Conservation (phyloP, 306 rosid species). For the Prunus campanulata region DNA sequence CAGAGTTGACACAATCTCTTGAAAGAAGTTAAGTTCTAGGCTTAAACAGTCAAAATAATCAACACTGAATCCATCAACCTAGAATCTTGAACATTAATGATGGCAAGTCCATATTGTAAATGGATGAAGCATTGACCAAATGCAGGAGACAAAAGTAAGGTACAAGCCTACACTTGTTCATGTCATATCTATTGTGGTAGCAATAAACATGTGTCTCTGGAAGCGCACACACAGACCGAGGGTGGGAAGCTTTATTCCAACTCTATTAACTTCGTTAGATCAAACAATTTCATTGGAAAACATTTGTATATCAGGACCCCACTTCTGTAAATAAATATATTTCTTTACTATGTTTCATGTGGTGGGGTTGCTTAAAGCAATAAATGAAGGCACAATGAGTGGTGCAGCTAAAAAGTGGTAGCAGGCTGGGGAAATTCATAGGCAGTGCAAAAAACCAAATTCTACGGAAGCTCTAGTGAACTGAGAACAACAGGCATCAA, state of each 20-base stretch:
- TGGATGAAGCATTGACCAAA: background rate
- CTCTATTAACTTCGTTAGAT: background rate
- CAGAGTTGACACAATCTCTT: background rate
- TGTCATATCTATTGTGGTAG: background rate
- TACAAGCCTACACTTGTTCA: background rate
- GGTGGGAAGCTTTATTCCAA: background rate
- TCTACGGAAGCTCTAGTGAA: background rate
- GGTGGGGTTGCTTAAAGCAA: background rate
- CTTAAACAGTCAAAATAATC: background rate
- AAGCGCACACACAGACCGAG: background rate
- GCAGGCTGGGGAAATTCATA: background rate
- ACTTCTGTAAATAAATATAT: background rate
- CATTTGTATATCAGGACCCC: background rate
- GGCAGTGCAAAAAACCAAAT: slow-evolving; percentile 4
- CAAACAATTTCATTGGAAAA: background rate
- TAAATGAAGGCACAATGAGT: background rate
- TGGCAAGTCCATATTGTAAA: background rate
- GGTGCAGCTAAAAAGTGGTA: background rate
- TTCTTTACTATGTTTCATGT: background rate
- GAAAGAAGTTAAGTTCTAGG: background rate
- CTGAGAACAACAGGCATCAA: background rate
- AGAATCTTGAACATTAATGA: background rate
- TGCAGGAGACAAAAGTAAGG: background rate
- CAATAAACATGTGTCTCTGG: background rate
- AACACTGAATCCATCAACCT: background rate